Evolutionary conservation across 2,329 filamentous ascomycete genomes (phyloP), one percentile per base, ranked within the genome.

Genomic region (Alternaria longipes): DNA sequence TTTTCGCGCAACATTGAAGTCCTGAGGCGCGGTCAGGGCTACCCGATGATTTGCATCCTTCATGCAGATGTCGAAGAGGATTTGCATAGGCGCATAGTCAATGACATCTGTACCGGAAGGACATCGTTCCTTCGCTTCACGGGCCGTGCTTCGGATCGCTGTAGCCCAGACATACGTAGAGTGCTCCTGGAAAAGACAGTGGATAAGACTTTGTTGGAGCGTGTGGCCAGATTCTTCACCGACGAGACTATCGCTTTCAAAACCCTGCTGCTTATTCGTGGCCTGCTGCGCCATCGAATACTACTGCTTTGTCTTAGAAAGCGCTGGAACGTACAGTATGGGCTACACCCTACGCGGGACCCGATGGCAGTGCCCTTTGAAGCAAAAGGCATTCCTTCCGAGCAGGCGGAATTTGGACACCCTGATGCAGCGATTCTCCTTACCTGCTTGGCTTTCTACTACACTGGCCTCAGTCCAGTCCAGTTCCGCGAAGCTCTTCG

Each of bases 361-460:
- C 70, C 90, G 87, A 69, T 78, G 8, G 77, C 73, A 0, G 90
- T 92, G 0, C 90, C 90, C 0, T 92, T 84, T 51, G 81, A 86
- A 12, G 87, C 88, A 0, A 91, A 92, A 58, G 90, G 89, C 2
- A 80, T 83, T 0, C 89, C 90, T 0, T 84, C 84, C 0, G 83
- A 86, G 0, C 83, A 86, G 4, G 85, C 89, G 0, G 90, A 92
- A 67, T 92, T 85, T 69, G 87, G 88, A 0, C 89, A 93, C 64
- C 88, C 89, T 0, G 86, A 92, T 67, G 87, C 90, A 0, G 83
- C 86, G 0, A 89, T 92, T 2, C 32, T 88, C 0, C 80, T 92
- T 1, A 92, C 90, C 0, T 88, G 85, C 14, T 76, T 93, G 0
- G 83, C 85, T 0, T 92, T 90, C 67, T 93, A 93, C 68, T 90